These are phyloP conservation scores for Magnusiomyces magnusii DNA, from an alignment of 1,139 yeast species.

Conservation along the genomic window DNA sequence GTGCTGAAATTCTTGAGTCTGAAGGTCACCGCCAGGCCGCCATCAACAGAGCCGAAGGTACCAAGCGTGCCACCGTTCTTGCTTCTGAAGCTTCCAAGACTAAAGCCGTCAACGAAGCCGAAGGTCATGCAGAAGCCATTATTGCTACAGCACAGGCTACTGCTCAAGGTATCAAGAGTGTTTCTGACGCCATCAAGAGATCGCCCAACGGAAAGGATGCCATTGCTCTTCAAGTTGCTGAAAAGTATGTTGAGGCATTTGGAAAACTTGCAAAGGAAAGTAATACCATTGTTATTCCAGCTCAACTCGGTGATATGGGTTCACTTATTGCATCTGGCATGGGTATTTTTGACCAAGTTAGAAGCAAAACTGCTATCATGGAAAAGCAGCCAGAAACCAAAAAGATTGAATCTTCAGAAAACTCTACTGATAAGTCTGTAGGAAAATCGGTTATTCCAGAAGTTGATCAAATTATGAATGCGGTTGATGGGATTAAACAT, in stretches of 20 bases:
- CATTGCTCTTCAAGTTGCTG: conserved; percentile 72
- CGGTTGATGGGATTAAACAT: background rate
- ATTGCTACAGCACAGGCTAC: conserved; percentile 66
- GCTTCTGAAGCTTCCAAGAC: conserved; percentile 63
- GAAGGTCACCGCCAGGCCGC: conserved; percentile 76
- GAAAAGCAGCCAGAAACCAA: background rate
- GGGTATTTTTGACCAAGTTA: conserved; percentile 58
- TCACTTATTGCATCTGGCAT: conserved; percentile 70
- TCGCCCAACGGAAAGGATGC: conserved; percentile 72
- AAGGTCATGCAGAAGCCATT: conserved; percentile 64
- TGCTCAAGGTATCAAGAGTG: conserved; percentile 56
- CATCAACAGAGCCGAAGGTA: conserved; percentile 80
- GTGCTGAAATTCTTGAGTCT: conserved; percentile 80
- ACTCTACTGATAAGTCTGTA: background rate
- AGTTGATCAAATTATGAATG: background rate
- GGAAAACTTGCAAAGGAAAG: conserved; percentile 77
- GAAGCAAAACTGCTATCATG: background rate
- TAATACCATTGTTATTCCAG: conserved; percentile 70
- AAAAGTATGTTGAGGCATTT: conserved; percentile 74
- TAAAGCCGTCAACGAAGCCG: conserved; percentile 56
- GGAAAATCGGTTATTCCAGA: background rate
- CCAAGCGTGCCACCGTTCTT: conserved; percentile 57
- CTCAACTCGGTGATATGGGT: conserved; percentile 68
- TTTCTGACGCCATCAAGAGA: conserved; percentile 59
- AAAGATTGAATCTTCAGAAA: background rate